Conservation (phyloP, 768 basidiomycete genomes). For the Hygrocybe punicea region DNA sequence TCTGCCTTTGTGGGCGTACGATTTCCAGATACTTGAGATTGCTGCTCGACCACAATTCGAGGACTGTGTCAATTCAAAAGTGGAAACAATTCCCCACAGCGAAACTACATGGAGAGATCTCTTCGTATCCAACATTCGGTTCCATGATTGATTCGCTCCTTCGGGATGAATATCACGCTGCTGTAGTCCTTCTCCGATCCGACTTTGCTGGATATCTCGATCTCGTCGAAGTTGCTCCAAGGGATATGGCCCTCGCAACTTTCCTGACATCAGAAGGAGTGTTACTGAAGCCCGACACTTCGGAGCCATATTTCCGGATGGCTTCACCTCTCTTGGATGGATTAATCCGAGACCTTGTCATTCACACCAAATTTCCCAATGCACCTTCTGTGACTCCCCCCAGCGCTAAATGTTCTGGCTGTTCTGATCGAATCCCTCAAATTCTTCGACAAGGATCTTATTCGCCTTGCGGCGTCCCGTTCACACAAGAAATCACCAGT, state of each 20-base stretch:
- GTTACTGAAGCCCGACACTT: not conserved
- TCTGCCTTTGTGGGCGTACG: constrained; percentile 13
- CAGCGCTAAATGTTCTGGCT: constrained; percentile 5
- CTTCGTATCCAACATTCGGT: constrained; percentile 7
- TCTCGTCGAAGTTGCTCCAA: not conserved
- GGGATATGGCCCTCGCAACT: not conserved
- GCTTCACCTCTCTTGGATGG: constrained; percentile 7
- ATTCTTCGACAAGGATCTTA: constrained; percentile 12
- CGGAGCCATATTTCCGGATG: not conserved
- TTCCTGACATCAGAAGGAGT: constrained; percentile 5
- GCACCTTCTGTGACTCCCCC: constrained; percentile 7
- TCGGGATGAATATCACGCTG: not conserved
- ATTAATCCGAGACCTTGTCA: constrained; percentile 6
- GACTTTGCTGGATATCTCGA: constrained; percentile 9
- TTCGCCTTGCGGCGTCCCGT: not conserved
- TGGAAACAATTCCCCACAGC: constrained; percentile 7
- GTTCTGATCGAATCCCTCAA: constrained; percentile 13
- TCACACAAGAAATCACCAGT: constrained; percentile 11
- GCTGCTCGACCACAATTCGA: not conserved
- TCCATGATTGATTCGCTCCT: constrained; percentile 10
- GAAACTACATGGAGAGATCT: constrained; percentile 1
- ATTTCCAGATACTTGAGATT: constrained; percentile 2
- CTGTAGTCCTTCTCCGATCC: constrained; percentile 11
- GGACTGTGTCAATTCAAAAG: not conserved
- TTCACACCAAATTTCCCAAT: constrained; percentile 9